Evolutionary conservation across 1,139 yeast genomes (phyloP), one percentile per base, ranked within the genome.

Genomic region (Debaryomyces subglobosus): DNA sequence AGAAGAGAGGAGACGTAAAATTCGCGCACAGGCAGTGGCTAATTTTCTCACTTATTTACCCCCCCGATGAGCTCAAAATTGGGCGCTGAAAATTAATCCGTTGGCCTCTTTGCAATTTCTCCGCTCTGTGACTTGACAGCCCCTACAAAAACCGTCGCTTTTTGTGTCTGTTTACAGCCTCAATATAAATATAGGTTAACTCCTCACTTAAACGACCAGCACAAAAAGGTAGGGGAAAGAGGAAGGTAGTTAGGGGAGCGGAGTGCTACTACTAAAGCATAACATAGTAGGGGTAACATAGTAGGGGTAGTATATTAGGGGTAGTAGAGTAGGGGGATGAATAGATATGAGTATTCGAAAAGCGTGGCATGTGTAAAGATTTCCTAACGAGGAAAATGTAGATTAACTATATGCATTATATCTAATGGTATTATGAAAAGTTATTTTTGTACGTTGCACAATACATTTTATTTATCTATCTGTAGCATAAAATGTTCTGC

Each of bases 151-250:
- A 15, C 15, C 10, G 21, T 4, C n/a, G 18, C 12, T 10, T 20
- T 30, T 32, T 39, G 42, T 35, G 42, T 39, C 8, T 13, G 27
- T 15, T 20, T 40, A 40, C 27, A 40, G 43, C 43, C 43, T 23
- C 36, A 12, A 25, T 15, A 18, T 15, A 16, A 27, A 16, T 27
- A 16, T 27, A 27, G 7, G 18, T 15, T 16, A 16, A 25, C 45
- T 35, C 39, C 45, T 42, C 45, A 33, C 45, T 24, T 34, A 42
- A 34, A 35, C 45, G 39, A 33, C 38, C 25, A 20, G 38, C 38
- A 21, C 20, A 10, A 21, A n/a, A 10, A 20, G 16, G 12, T 20
- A 35, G 15, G 25, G 23, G 24, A 9, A 16, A 20, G 35, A 15
- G 38, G 24, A 35, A n/a, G 10, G 10, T 12, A 20, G 38, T 9